Evolutionary conservation across 2,329 filamentous ascomycete species (phyloP), one percentile per base, ranked within the genome.

Genomic region (Geosmithia morbida): DNA sequence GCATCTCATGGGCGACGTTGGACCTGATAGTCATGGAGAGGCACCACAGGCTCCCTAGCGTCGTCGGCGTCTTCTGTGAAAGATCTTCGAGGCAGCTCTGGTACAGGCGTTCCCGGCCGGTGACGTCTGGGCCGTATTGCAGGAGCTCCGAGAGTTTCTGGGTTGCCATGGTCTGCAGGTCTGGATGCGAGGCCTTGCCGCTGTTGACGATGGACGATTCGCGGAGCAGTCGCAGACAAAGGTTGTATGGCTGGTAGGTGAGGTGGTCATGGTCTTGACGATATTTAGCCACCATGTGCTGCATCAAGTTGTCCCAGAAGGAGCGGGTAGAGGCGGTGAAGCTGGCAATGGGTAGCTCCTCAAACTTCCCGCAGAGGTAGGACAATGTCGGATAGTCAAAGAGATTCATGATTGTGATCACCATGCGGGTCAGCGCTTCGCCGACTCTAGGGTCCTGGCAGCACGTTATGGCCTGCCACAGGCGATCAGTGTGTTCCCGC

Each of bases 361-460:
- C 67, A 22, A 92, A 70, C 59, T 92, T 94, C 46, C 74, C 67
- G 56, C 81, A 86, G 29, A 90, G 62, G 56, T 87, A 81, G 7
- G 83, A 59, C 40, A 87, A 61, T 5, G 67, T 60, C 0, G 66
- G 55, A 29, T 68, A 64, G 7, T 70, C 63, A 47, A 74, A 71
- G 8, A 81, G 61, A 39, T 69, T 64, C 1, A 67, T 57, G 41
- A 77, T 72, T 17, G 61, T 65, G 3, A 57, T 59, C 29, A 74
- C 61, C 77, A 94, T 85, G 17, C 71, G 70, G 44, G 89, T 70
- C 20, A 94, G 76, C 26, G 89, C 88, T 45, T 88, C 81, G 7
- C 86, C 81, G n/a, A 90, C 81, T 48, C 88, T 77, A 3, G 85
- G 83, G 60, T 97, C 88, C 56, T 89, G 87, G 50, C 83, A 88